phyloP scores from a whole-genome alignment of 2,329 filamentous ascomycete genomes.

The Penicillium sp. region DNA sequence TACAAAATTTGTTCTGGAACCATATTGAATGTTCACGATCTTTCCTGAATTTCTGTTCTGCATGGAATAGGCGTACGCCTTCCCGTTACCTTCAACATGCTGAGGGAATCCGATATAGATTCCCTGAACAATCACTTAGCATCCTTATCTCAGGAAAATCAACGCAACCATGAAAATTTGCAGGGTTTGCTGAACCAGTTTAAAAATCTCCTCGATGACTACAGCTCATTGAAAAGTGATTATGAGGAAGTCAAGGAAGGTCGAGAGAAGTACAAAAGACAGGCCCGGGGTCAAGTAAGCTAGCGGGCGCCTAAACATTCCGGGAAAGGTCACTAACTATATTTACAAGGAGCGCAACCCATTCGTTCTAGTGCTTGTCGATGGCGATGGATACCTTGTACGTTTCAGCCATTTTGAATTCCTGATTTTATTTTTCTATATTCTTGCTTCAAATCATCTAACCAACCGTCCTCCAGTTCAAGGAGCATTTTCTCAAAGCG shows the following conservation, averaged over 20 bases:
- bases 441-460: not conserved
- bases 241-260: constrained; percentile 58
- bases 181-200: constrained; percentile 42
- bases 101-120: constrained; percentile 28
- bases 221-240: constrained; percentile 57
- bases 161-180: constrained; percentile 32
- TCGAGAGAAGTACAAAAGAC: constrained; percentile 57
- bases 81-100: constrained; percentile 19
- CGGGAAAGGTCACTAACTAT: constrained; percentile 10
- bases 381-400: constrained; percentile 60
- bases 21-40: constrained; percentile 7
- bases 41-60: constrained; percentile 1
- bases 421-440: not conserved
- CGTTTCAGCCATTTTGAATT: not conserved
- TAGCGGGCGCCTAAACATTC: not conserved
- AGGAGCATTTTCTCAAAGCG: constrained; percentile 50
- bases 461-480: constrained; percentile 53
- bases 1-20: not conserved
- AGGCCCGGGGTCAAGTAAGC: constrained; percentile 46
- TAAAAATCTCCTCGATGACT: constrained; percentile 52
- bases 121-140: constrained; percentile 20
- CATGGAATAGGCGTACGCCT: constrained; percentile 22
- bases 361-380: constrained; percentile 62
- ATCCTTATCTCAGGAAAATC: constrained; percentile 23
- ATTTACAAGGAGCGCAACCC: constrained; percentile 50